Conservation (phyloP, 192 early-diverging fungal species). For the Endogone sp. region DNA sequence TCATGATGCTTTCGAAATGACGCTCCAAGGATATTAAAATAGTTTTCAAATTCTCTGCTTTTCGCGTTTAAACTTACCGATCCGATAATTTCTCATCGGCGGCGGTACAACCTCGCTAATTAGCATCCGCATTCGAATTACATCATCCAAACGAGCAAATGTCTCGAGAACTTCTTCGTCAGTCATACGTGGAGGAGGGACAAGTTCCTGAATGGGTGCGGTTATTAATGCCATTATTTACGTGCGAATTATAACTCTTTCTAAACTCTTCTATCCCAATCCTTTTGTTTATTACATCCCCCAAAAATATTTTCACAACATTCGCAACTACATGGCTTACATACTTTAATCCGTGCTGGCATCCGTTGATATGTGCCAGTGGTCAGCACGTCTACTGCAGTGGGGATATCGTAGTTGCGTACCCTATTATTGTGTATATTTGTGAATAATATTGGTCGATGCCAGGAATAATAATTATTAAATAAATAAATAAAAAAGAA, state of each 20-base stretch:
- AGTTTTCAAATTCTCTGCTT: too few species aligned
- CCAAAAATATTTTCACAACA: too few species aligned
- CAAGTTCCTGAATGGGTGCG: conserved; percentile 26
- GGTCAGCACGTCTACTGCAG: conserved; percentile 82
- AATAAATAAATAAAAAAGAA: too few species aligned
- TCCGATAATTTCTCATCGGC: conserved; percentile 55
- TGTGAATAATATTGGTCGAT: too few species aligned
- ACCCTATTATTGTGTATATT: conserved; percentile 38
- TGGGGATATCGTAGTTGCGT: conserved; percentile 77
- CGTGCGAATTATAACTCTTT: neutral
- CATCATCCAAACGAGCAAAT: conserved; percentile 58
- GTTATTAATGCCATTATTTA: neutral
- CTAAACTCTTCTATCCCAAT: neutral
- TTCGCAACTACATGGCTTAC: neutral
- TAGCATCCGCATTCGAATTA: conserved; percentile 69
- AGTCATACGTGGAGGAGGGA: conserved; percentile 54
- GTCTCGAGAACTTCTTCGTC: conserved; percentile 58
- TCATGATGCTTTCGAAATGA: too few species aligned
- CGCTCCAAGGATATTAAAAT: too few species aligned
- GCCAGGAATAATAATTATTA: too few species aligned
- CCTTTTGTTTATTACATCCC: neutral
- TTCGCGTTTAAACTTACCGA: conserved; percentile 25
- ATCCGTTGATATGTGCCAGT: conserved; percentile 79
- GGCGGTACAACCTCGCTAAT: conserved; percentile 67
- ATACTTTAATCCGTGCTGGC: conserved; percentile 69